phyloP scores from a whole-genome alignment of 805 yeast genomes.

The Candida quercuum region DNA sequence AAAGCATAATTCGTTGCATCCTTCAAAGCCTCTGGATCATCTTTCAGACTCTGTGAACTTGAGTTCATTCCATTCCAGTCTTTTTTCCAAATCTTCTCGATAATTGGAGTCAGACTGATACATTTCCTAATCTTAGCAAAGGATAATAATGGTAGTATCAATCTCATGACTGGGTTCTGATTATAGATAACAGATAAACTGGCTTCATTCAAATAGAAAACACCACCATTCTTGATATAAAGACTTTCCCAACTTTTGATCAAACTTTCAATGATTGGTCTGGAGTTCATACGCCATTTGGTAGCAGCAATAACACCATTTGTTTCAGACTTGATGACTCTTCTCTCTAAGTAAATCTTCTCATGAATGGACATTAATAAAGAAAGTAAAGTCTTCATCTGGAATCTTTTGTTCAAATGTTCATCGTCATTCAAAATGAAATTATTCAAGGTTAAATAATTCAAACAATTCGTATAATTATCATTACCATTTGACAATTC shows the following conservation, averaged over 20 bases:
- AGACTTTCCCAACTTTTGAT: conserved; percentile 64
- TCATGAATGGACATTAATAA: conserved; percentile 65
- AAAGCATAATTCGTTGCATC: conserved; percentile 57
- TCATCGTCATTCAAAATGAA: conserved; percentile 32
- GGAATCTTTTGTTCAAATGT: conserved; percentile 29
- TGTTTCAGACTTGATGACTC: conserved; percentile 28
- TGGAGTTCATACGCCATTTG: conserved; percentile 59
- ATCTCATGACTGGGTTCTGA: conserved; percentile 50
- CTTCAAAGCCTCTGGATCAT: conserved; percentile 57
- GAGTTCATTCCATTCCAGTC: conserved; percentile 66
- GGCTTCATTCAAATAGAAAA: conserved; percentile 45
- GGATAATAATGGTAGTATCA: conserved; percentile 60
- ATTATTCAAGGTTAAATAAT: conserved; percentile 38
- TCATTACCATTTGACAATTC: conserved; percentile 52
- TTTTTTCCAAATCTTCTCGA: conserved; percentile 54
- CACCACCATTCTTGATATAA: conserved; percentile 60
- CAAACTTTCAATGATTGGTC: conserved; percentile 53
- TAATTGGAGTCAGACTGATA: conserved; percentile 54
- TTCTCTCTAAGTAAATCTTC: conserved; percentile 49
- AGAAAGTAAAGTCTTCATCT: conserved; percentile 46
- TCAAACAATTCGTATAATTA: conserved; percentile 37
- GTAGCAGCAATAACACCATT: conserved; percentile 43
- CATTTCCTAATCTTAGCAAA: conserved; percentile 66
- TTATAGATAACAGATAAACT: conserved; percentile 38
- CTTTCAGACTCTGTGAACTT: conserved; percentile 39